phyloP scores from a whole-genome alignment of 805 yeast species.

The Candida tallmaniae region DNA sequence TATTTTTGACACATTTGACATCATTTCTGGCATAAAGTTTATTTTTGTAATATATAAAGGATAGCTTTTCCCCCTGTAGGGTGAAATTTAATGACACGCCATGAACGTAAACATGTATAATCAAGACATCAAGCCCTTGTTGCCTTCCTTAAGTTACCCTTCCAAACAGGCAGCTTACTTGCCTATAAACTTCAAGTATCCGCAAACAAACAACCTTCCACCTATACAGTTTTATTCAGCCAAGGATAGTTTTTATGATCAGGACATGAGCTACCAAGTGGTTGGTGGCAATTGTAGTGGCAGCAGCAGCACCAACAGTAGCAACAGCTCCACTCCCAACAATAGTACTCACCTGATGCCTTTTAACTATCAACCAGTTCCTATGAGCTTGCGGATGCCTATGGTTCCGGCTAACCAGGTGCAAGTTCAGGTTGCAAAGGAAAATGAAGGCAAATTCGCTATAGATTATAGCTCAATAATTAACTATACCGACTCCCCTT shows the following conservation, averaged over 20 bases:
- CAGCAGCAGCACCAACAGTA: background rate
- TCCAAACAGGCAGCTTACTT: background rate
- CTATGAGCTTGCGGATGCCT: background rate
- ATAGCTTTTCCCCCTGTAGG: too few relatives aligned
- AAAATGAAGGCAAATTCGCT: conserved; percentile 4
- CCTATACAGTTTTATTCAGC: conserved; percentile 11
- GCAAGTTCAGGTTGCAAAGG: background rate
- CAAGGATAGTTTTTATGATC: conserved; percentile 3
- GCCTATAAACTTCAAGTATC: background rate
- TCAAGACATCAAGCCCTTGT: conserved; percentile 11
- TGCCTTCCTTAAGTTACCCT: conserved; percentile 10
- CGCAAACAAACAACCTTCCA: conserved; percentile 3
- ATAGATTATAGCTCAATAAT: conserved; percentile 35
- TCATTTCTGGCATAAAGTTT: too few relatives aligned
- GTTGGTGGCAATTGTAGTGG: background rate
- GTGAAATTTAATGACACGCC: too few relatives aligned
- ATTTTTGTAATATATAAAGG: too few relatives aligned
- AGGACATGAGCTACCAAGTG: conserved; percentile 1
- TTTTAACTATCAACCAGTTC: background rate
- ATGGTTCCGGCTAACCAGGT: background rate
- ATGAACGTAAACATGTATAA: conserved; percentile 5
- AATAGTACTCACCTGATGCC: background rate
- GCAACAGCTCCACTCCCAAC: background rate
- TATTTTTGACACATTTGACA: conserved; percentile 8
- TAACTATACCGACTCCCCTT: conserved; percentile 28